Percentiles rank a stretch among this genome's conserved stretches.
phyloP scores from a whole-genome alignment of 225 moss, liverwort and hornwort genomes.

The Thuidium tamariscinum region DNA sequence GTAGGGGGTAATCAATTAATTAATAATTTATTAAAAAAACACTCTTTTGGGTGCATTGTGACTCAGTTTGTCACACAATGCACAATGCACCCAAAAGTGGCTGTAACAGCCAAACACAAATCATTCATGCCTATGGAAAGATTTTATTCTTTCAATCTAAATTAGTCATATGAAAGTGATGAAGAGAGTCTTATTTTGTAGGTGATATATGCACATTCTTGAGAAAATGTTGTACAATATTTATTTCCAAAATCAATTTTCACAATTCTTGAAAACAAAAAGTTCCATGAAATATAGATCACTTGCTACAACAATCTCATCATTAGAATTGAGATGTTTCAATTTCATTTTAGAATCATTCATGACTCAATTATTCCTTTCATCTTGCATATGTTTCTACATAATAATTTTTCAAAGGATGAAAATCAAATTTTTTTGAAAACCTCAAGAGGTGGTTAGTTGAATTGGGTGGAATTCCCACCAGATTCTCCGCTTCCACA shows the following conservation, averaged over 20 bases:
- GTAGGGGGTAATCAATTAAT: too few species aligned
- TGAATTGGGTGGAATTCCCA: neutral
- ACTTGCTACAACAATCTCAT: neutral
- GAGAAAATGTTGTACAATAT: neutral
- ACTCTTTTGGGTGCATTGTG: too few species aligned
- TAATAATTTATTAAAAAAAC: too few species aligned
- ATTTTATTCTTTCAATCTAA: neutral
- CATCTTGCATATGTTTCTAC: neutral
- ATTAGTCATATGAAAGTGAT: neutral
- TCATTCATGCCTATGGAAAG: neutral
- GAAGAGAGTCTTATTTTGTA: neutral
- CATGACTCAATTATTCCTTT: neutral
- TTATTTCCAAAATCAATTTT: neutral
- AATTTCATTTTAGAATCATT: neutral
- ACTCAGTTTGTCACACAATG: too few species aligned
- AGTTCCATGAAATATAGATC: rapidly evolving
- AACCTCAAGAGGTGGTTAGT: too few species aligned
- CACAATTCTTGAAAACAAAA: neutral
- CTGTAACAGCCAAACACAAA: too few species aligned
- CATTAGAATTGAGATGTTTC: neutral
- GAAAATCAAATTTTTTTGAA: neutral
- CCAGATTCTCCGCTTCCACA: neutral
- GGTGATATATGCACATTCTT: rapidly evolving
- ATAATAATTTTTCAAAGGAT: neutral
- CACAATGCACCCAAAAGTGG: too few species aligned